phyloP scores from a whole-genome alignment of 1,139 yeast species.

The Suhomyces taliae region DNA sequence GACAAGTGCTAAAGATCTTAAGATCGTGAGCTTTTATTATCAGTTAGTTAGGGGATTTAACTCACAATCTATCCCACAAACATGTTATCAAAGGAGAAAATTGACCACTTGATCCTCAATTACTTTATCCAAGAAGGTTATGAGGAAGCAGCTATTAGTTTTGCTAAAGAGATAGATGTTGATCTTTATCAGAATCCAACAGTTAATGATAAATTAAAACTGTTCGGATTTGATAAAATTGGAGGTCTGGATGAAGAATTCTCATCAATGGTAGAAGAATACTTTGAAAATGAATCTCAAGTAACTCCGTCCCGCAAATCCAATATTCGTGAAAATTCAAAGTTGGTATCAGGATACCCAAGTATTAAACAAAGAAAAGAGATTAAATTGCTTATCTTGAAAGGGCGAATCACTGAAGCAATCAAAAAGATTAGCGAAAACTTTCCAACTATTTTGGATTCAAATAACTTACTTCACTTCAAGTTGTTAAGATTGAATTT shows the following conservation, averaged over 20 bases:
- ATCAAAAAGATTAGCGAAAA: constrained; percentile 45
- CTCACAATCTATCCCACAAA: background rate
- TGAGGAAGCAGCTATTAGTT: constrained; percentile 49
- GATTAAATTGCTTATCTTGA: constrained; percentile 48
- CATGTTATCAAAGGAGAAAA: constrained; percentile 27
- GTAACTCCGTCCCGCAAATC: background rate
- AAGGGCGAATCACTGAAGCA: constrained; percentile 51
- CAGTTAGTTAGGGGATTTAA: too few relatives aligned
- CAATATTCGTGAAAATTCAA: constrained; percentile 11
- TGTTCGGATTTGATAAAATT: constrained; percentile 6
- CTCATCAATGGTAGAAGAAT: constrained; percentile 18
- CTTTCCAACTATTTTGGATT: constrained; percentile 56
- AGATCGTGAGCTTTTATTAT: too few relatives aligned
- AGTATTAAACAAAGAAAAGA: constrained; percentile 50
- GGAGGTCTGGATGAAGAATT: constrained; percentile 15
- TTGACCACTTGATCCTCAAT: constrained; percentile 50
- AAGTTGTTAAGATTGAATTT: constrained; percentile 58
- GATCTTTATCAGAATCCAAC: constrained; percentile 4
- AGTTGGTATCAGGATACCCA: constrained; percentile 37
- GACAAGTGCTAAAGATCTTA: too few relatives aligned
- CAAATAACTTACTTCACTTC: constrained; percentile 60
- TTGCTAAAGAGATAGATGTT: constrained; percentile 42
- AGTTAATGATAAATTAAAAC: constrained; percentile 1
- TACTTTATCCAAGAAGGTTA: constrained; percentile 61
- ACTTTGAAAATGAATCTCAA: constrained; percentile 10